Conservation (phyloP, 179 eudicot species). For the Spergularia azorica region DNA sequence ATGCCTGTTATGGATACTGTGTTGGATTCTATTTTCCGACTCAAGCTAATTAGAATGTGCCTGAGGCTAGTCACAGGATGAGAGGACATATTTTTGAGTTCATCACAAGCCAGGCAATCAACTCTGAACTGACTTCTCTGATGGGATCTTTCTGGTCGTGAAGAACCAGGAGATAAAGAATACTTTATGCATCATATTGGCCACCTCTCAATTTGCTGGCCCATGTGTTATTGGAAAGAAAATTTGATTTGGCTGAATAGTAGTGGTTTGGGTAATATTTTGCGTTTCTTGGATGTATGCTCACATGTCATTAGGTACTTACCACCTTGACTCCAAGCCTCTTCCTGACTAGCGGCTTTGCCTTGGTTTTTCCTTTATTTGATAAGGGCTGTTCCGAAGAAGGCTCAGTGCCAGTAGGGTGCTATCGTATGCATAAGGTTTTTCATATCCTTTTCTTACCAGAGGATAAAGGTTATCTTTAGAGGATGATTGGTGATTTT, state of each 20-base stretch:
- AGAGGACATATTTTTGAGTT: not conserved
- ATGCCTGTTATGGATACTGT: not conserved
- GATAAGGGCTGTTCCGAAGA: not conserved
- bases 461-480: not conserved
- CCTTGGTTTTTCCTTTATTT: not conserved
- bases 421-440: not conserved
- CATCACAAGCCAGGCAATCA: not conserved
- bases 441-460: not conserved
- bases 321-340: too few relatives aligned
- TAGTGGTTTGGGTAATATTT: not conserved
- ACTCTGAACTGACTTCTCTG: constrained; percentile 7
- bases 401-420: not conserved
- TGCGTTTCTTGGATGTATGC: not conserved
- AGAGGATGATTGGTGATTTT: not conserved
- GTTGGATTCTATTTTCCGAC: not conserved
- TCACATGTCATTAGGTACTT: not conserved
- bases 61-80: not conserved
- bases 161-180: not conserved
- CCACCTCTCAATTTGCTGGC: not conserved
- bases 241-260: not conserved
- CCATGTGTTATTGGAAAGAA: not conserved
- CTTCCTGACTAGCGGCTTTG: too few relatives aligned
- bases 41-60: too few relatives aligned
- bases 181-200: not conserved
- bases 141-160: not conserved